phyloP scores from a whole-genome alignment of 176 grass and related monocot genomes.

The Tuctoria greenei region DNA sequence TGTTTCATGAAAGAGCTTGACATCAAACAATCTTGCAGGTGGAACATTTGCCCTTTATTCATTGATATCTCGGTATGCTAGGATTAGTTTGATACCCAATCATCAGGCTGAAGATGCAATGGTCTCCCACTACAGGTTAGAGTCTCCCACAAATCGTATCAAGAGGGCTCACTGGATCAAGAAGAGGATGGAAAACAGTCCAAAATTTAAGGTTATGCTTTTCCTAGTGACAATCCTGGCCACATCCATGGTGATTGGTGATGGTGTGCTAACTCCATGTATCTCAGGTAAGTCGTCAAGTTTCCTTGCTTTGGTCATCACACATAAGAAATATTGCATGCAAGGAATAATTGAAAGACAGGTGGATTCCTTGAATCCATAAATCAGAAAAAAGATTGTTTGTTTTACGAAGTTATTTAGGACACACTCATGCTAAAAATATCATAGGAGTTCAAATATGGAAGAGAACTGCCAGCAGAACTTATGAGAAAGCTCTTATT shows the following conservation, averaged over 20 bases:
- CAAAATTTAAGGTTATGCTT: conserved; percentile 48
- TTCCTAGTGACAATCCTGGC: conserved; percentile 67
- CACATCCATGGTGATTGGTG: conserved; percentile 90
- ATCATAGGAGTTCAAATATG: neutral
- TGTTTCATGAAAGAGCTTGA: conserved; percentile 5
- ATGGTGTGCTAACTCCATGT: conserved; percentile 69
- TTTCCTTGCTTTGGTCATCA: conserved; percentile 20
- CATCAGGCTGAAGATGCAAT: conserved; percentile 70
- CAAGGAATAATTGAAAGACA: neutral
- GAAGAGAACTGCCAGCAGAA: conserved; percentile 1
- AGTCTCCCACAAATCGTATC: conserved; percentile 34
- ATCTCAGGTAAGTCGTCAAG: conserved; percentile 71
- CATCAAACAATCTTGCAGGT: conserved; percentile 40
- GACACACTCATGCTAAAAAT: conserved; percentile 10
- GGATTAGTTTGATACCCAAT: conserved; percentile 70
- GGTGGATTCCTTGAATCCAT: conserved; percentile 6
- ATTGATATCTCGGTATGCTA: conserved; percentile 71
- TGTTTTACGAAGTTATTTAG: too few relatives aligned
- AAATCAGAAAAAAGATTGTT: too few relatives aligned
- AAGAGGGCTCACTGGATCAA: conserved; percentile 59
- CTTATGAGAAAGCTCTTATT: conserved; percentile 8
- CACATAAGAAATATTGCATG: neutral
- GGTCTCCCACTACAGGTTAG: conserved; percentile 60
- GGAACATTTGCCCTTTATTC: conserved; percentile 87
- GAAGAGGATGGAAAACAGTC: conserved; percentile 55